Base-by-base conservation (phyloP, 2,329 filamentous ascomycete species). In the Verticillium tricorpus region DNA sequence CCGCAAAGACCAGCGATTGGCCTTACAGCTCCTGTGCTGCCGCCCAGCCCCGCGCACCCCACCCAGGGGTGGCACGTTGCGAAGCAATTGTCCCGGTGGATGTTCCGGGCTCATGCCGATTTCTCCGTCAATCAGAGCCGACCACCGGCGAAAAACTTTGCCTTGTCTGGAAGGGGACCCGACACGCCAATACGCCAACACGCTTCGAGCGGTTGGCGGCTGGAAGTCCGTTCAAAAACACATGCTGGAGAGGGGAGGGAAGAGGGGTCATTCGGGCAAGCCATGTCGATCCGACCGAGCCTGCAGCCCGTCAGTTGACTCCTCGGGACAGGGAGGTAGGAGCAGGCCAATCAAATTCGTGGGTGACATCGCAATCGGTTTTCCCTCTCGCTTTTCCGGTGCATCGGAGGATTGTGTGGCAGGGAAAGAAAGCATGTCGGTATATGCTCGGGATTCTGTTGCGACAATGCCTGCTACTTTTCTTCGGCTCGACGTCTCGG, bases 51-150 rank as follows among this genome's bases (percentile, higher is more conserved):
- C 67, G 63, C 67, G 64, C 64, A 59, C 40, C 58, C 40, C 64
- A 62, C 63, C 62, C 64, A 62, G 56, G 60, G 50, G 58, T 61
- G 55, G 35, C 59, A 56, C 59, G 61, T 59, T 66, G 61, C 58
- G 58, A 62, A 61, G 60, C 31, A 59, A 60, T 56, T 61, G 61
- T 61, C 60, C 58, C 62, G 62, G 58, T 32, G 58, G 61, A 69
- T 69, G 60, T 66, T 70, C 67, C 68, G 67, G 50, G 31, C 32
- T 57, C 31, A 56, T 65, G 69, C 68, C 71, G 69, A 71, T 70
- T 74, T 69, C 74, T 71, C 74, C 74, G 73, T 74, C 69, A 77
- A 70, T 74, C 62, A 72, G 61, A 65, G 58, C 17, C 28, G 19
- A 19, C 45, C 45, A n/a, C 54, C 19, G 22, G 57, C 25, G 19